Evolutionary conservation across 495 filamentous ascomycete species (phyloP), one percentile per base, ranked within the genome.

Genomic region (Bathelium albidoporum): DNA sequence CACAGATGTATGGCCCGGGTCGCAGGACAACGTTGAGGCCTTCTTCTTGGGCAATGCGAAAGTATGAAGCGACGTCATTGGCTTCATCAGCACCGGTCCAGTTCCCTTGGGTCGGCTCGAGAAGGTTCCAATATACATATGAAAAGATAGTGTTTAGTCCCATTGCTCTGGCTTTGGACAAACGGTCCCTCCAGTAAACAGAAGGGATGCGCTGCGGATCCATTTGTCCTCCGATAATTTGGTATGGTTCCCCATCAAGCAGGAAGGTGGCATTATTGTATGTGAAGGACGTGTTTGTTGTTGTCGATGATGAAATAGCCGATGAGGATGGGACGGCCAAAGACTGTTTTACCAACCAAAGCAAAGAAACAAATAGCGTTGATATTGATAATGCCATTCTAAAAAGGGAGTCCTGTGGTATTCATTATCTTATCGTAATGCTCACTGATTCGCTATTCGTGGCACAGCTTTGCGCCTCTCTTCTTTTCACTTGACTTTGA

Each of bases 161-260:
- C 77, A 79, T 79, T 2, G 76, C 72, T 0, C 73, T 64, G 1
- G 75, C 78, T 31, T 78, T 79, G 14, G 71, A 60, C 77, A 55
- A 29, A 55, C 49, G 49, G 16, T 55, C 73, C 12, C 64, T 63
- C 78, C 78, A 80, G 52, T 78, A 74, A 49, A 69, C 61, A 24
- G 70, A 66, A 0, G 78, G 78, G 36, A 81, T 75, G 2, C 76
- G 71, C 62, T 81, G 78, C 0, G 78, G 76, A 53, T 81, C 78
- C 74, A 81, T 81, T 65, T 81, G 79, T 1, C 79, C 79, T 2
- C 78, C 78, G 45, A 80, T 74, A 28, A 81, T 77, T 43, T 76
- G 72, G 64, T 70, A 75, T 16, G 72, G 76, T 49, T 73, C 67
- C 60, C 75, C 75, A 69, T 78, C 52, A 5, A 79, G 72, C 18